phyloP scores from a whole-genome alignment of 768 basidiomycete species.

The Mycena venus region DNA sequence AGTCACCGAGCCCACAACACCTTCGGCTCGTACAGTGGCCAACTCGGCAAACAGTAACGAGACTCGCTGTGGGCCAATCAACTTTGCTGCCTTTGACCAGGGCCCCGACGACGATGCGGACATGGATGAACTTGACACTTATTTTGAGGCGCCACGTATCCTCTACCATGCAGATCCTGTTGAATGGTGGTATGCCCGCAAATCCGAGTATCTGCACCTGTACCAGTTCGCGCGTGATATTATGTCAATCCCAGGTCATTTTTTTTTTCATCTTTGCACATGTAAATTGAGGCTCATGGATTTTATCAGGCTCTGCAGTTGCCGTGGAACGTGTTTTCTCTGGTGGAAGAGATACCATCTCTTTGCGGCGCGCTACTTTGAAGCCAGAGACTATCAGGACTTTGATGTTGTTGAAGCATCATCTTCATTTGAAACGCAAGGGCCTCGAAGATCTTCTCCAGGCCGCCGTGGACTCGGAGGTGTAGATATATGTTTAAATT shows the following conservation, averaged over 20 bases:
- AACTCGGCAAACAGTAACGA: background rate
- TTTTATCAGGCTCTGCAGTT: background rate
- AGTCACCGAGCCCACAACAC: background rate
- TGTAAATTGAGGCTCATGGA: background rate
- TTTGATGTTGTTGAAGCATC: background rate
- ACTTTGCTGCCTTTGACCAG: background rate
- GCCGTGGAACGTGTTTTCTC: background rate
- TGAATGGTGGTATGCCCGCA: background rate
- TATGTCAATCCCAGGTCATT: background rate
- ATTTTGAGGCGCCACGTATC: background rate
- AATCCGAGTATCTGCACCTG: background rate
- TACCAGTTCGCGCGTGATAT: background rate
- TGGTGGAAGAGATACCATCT: background rate
- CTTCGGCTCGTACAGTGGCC: background rate
- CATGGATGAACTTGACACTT: background rate
- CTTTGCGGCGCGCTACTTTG: background rate
- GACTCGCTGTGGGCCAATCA: background rate
- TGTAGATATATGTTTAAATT: background rate
- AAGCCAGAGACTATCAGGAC: background rate
- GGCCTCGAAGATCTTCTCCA: background rate
- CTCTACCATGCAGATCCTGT: background rate
- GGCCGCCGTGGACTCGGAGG: background rate
- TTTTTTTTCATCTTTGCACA: background rate
- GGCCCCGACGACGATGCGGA: background rate
- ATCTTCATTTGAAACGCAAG: background rate